phyloP scores from a whole-genome alignment of 495 filamentous ascomycete genomes.

The Pseudoneurospora amorphoporcata region DNA sequence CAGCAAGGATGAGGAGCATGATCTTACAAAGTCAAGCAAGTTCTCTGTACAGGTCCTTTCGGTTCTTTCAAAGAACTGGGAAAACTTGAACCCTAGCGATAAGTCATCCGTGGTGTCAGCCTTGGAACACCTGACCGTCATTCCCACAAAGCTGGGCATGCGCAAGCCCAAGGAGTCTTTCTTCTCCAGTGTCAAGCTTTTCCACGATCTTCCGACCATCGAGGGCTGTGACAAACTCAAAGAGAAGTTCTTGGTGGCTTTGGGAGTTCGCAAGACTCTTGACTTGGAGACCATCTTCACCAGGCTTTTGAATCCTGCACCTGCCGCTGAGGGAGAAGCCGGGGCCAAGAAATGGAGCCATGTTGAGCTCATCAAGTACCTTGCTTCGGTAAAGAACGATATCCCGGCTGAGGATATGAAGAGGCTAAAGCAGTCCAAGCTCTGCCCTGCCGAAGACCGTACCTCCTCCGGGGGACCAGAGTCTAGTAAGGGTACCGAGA shows the following conservation, averaged over 20 bases:
- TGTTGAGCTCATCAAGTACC: constrained; percentile 86
- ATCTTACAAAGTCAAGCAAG: constrained; percentile 57
- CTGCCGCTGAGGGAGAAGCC: constrained; percentile 30
- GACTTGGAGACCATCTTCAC: constrained; percentile 90
- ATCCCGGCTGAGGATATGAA: constrained; percentile 78
- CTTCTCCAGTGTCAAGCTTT: constrained; percentile 84
- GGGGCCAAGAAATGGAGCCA: constrained; percentile 70
- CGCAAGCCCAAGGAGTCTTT: constrained; percentile 77
- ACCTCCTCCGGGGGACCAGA: constrained; percentile 25
- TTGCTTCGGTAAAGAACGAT: constrained; percentile 79
- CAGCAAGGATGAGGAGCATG: constrained; percentile 26
- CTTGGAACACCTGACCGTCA: constrained; percentile 58
- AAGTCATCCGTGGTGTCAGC: constrained; percentile 54
- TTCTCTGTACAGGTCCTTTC: constrained; percentile 73
- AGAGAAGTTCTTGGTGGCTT: constrained; percentile 71
- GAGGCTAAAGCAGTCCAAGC: constrained; percentile 61
- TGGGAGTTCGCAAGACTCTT: constrained; percentile 81
- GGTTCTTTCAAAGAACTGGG: constrained; percentile 82
- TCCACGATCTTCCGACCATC: constrained; percentile 82
- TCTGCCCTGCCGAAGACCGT: constrained; percentile 67
- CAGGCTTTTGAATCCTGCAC: constrained; percentile 52
- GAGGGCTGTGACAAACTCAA: constrained; percentile 66
- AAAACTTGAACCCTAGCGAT: constrained; percentile 51
- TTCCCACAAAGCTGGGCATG: constrained; percentile 91
- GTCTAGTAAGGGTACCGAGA: constrained; percentile 29